phyloP scores from a whole-genome alignment of 805 yeast genomes.

The Suhomyces faveliae region DNA sequence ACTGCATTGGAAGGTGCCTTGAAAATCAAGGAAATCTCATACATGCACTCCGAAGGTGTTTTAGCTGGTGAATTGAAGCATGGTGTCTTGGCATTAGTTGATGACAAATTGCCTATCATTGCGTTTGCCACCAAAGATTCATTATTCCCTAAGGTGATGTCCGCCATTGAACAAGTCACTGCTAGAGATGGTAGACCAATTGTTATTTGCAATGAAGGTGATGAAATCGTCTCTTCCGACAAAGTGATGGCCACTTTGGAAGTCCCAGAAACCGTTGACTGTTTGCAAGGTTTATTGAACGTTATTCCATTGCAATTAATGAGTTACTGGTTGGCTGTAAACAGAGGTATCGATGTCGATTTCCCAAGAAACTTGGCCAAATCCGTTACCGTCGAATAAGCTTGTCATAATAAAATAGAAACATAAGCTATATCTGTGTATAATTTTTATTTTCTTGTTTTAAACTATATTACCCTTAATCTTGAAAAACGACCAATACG shows the following conservation, averaged over 20 bases:
- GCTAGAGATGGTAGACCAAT: constrained; percentile 98
- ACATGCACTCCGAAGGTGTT: constrained; percentile 99
- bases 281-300: constrained; percentile 93
- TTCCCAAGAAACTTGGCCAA: constrained; percentile 98
- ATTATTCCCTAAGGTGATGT: constrained; percentile 91
- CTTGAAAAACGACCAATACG: no score
- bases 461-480: neutral
- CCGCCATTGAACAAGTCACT: constrained; percentile 93
- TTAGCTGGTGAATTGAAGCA: constrained; percentile 98
- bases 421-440: neutral
- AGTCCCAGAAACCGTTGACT: constrained; percentile 94
- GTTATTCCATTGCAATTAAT: constrained; percentile 93
- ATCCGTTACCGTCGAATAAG: constrained; percentile 92
- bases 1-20: constrained; percentile 98
- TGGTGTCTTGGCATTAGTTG: constrained; percentile 96
- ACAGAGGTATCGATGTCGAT: constrained; percentile 94
- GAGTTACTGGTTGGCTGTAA: constrained; percentile 95
- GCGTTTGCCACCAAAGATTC: constrained; percentile 97
- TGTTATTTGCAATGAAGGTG: constrained; percentile 82
- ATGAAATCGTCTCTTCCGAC: constrained; percentile 55
- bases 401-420: neutral
- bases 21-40: constrained; percentile 96
- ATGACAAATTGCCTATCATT: constrained; percentile 88
- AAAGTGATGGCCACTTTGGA: constrained; percentile 70
- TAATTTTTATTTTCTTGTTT: neutral